Base-by-base conservation (phyloP, 192 early-diverging fungal species). In the Gaertneriomyces sp. region DNA sequence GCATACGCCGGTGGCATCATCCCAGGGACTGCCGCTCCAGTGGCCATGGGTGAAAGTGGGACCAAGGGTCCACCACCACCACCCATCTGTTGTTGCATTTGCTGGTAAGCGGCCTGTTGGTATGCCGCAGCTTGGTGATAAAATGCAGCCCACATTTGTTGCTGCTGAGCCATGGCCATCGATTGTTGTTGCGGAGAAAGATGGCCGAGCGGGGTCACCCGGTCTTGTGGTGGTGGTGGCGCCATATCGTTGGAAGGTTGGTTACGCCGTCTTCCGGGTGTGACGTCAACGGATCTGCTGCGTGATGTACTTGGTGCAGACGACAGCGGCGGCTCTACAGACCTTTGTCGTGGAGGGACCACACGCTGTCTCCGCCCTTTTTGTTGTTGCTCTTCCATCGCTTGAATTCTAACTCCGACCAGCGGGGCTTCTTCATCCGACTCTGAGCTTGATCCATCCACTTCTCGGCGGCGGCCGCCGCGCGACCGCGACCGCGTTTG, bases 101-200 rank as follows among this genome's bases (percentile, higher is more conserved):
- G 60, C 43, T 61, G 60, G 44, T 46, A 61, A 5, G 60, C 60
- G 25, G 44, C 44, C 4, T 61, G 60, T 49, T 61, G 60, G 20
- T 61, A 61, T 17, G 33, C 55, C 14, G 55, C 55, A n/a, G 33
- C 55, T 20, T 57, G 55, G n/a, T 57, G 55, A 0, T 57, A 57
- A 33, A 19, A 57, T 38, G 60, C 60, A 10, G 46, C 60, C 60
- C 60, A 61, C 60, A 61, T 61, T 3, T 61, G 60, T 45, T 61
- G 60, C 60, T 61, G 58, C 41, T 59, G 60, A 20, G 38, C 39
- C 20, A 61, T 7, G 3, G 60, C 60, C 60, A 49, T 49, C 1
- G 46, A 25, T 19, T 45, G 45, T 45, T 61, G 60, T 45, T 51
- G 49, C 3, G 49, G 20, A 20, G n/a, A 51, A 20, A 20, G 5